Percentiles rank a stretch among this genome's conserved stretches.
Conservation (phyloP, 208 protist genomes). For the Leishmania major region DNA sequence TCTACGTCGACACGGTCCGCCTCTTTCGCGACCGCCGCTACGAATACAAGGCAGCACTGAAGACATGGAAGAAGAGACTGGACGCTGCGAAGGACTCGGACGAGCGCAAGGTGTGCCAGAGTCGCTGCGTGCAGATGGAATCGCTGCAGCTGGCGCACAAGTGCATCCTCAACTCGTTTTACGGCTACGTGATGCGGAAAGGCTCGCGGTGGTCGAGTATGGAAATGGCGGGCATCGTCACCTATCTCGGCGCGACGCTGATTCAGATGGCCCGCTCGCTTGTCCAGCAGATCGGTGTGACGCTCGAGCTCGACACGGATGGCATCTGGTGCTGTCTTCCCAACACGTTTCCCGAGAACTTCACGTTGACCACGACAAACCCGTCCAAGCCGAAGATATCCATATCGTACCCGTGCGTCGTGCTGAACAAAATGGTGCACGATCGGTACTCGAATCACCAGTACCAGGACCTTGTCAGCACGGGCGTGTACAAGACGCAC, state of each 20-base stretch:
- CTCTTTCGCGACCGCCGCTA: conserved; percentile 99
- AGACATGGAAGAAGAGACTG: conserved; percentile 95
- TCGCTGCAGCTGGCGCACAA: conserved; percentile 99
- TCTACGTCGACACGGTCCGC: conserved; percentile 99
- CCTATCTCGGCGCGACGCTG: conserved; percentile 98
- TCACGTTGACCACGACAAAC: conserved; percentile 85
- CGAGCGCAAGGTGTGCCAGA: conserved; percentile 88
- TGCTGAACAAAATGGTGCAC: conserved; percentile 99
- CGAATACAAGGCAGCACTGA: conserved; percentile 98
- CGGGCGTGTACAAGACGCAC: conserved; percentile 73
- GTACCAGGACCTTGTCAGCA: conserved; percentile 94
- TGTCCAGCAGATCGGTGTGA: conserved; percentile 97
- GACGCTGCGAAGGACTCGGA: conserved; percentile 84
- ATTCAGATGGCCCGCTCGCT: conserved; percentile 98
- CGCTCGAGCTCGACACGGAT: conserved; percentile 99
- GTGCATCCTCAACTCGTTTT: conserved; percentile 99
- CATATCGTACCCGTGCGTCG: conserved; percentile 97
- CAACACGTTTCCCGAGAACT: conserved; percentile 97
- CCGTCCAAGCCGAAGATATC: conserved; percentile 62
- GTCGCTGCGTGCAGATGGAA: conserved; percentile 98
- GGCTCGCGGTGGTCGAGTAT: conserved; percentile 99
- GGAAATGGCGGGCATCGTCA: conserved; percentile 99
- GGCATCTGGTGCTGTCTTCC: conserved; percentile 99
- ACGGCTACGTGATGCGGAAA: conserved; percentile 99
- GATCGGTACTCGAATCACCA: conserved; percentile 99